Evolutionary conservation across 805 yeast species (phyloP).

Genomic region (Myxozyma sirexii): DNA sequence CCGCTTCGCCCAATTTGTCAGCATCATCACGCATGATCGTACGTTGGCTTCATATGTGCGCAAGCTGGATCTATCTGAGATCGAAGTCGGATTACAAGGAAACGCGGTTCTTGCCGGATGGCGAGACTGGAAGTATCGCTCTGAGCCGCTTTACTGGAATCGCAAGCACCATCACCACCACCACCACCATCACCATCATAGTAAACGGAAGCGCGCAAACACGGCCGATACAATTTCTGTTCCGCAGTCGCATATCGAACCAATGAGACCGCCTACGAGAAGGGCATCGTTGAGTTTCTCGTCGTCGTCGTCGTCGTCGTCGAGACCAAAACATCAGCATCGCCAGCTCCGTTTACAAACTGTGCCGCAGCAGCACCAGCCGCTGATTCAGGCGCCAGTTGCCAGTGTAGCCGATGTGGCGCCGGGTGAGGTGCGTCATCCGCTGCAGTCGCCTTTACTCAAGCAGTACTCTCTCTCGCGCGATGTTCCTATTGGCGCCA

Average conservation of each 20-base stretch:
- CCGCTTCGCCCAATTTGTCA: conserved; percentile 76
- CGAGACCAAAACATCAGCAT: not conserved
- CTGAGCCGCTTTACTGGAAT: conserved; percentile 53
- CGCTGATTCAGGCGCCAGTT: not conserved
- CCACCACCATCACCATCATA: conserved; percentile 36
- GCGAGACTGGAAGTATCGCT: conserved; percentile 87
- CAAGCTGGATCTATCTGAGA: conserved; percentile 58
- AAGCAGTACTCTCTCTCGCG: conserved; percentile 64
- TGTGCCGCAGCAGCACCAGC: not conserved
- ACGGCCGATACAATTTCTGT: not conserved
- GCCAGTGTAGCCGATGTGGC: not conserved
- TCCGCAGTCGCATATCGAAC: not conserved
- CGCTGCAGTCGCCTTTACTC: conserved; percentile 50
- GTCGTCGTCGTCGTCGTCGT: conserved; percentile 6
- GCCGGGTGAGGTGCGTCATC: conserved; percentile 41
- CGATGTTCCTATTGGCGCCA: conserved; percentile 78
- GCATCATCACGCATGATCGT: conserved; percentile 60
- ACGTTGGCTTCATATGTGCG: conserved; percentile 60
- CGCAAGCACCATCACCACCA: conserved; percentile 28
- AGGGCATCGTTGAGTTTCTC: conserved; percentile 8
- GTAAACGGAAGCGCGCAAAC: conserved; percentile 5
- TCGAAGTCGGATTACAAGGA: conserved; percentile 37
- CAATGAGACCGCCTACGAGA: not conserved
- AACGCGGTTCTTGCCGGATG: conserved; percentile 63
- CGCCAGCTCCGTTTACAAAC: not conserved